These are phyloP conservation scores for Mucor indicus DNA, from an alignment of 371 early-diverging fungal genomes.

Conservation along the genomic window DNA sequence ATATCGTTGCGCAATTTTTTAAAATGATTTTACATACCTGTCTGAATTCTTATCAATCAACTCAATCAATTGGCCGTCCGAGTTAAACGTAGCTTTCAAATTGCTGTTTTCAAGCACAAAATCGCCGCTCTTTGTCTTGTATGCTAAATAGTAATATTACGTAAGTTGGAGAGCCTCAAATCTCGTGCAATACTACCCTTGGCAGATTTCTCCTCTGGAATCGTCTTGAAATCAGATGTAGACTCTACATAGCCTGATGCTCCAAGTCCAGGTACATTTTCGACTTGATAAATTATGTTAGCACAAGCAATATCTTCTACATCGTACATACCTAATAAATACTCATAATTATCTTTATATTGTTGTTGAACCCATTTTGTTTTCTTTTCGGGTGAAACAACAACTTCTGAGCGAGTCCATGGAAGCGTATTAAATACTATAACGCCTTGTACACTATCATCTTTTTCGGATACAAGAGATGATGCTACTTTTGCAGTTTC, in stretches of 20 bases:
- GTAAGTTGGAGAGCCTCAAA: neutral
- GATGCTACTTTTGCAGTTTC: neutral
- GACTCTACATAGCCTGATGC: constrained; percentile 20
- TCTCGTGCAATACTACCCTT: constrained; percentile 9
- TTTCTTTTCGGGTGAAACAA: constrained; percentile 53
- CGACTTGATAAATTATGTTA: constrained; percentile 9
- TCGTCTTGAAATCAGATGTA: constrained; percentile 3
- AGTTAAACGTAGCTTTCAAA: constrained; percentile 66
- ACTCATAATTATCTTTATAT: constrained; percentile 43
- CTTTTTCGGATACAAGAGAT: neutral
- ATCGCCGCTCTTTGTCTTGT: constrained; percentile 22
- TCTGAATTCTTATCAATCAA: constrained; percentile 57
- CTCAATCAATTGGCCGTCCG: constrained; percentile 68
- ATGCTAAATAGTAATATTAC: constrained; percentile 22
- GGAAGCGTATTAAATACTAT: constrained; percentile 78
- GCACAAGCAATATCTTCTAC: neutral
- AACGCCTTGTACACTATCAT: constrained; percentile 27
- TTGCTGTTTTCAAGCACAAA: constrained; percentile 71
- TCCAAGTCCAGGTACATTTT: constrained; percentile 33
- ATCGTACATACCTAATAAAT: constrained; percentile 33
- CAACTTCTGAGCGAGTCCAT: constrained; percentile 74
- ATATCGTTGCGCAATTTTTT: neutral
- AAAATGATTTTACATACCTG: constrained; percentile 21
- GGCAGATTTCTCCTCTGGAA: constrained; percentile 7
- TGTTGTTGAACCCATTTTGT: constrained; percentile 42